phyloP scores from a whole-genome alignment of 257 asterid genomes.

The Solanum microdontum region DNA sequence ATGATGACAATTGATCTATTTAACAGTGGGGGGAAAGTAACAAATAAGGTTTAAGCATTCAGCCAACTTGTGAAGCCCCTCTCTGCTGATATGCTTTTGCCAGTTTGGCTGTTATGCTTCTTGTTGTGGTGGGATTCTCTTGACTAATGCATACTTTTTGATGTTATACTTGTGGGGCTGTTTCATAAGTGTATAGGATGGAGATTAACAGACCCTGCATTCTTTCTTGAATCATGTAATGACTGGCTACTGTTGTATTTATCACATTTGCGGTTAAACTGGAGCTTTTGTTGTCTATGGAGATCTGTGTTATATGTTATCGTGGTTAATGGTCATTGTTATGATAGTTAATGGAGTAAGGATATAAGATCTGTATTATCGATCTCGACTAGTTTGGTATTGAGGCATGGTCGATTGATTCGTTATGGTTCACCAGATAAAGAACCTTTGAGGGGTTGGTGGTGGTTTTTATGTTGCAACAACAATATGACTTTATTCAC shows the following conservation, averaged over 20 bases:
- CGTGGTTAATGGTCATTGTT: not conserved
- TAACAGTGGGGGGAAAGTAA: not conserved
- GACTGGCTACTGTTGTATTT: slow-evolving; percentile 1
- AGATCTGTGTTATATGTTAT: not conserved
- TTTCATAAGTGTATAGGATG: slow-evolving; percentile 4
- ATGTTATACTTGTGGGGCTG: not conserved
- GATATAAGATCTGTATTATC: not conserved
- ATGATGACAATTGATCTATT: not conserved
- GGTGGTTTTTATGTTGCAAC: not conserved
- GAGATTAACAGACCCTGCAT: slow-evolving; percentile 3
- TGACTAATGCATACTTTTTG: not conserved
- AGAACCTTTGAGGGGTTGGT: not conserved
- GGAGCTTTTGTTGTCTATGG: not conserved
- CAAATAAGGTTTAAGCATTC: slow-evolving; percentile 4
- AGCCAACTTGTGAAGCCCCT: not conserved
- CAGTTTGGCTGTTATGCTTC: not conserved
- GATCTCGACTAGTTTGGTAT: not conserved
- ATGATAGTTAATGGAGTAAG: not conserved
- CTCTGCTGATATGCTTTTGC: not conserved
- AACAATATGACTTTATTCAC: not conserved
- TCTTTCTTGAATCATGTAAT: not conserved
- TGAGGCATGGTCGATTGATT: not conserved
- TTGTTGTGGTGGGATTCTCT: not conserved
- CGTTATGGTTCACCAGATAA: not conserved
- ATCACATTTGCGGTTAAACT: not conserved